These are phyloP conservation scores for Hamamelis virginiana DNA, from an alignment of 164 flowering plant species.

Conservation along the genomic window DNA sequence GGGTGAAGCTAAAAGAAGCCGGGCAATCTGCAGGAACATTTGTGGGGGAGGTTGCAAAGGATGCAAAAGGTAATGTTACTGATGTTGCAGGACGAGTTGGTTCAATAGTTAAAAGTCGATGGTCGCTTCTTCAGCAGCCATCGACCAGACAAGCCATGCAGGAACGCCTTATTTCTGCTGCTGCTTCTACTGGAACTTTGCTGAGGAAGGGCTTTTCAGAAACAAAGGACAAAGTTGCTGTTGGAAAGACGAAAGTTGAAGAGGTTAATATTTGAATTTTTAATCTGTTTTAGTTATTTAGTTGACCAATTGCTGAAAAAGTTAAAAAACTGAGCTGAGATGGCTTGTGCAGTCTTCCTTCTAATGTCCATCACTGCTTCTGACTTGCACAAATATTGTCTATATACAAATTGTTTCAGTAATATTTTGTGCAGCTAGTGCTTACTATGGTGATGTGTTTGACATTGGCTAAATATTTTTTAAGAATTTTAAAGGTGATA, in stretches of 20 bases:
- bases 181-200: constrained; percentile 73
- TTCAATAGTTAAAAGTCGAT: constrained; percentile 66
- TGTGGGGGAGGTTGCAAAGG: constrained; percentile 76
- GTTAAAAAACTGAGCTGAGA: no score
- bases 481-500: no score
- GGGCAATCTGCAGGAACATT: constrained; percentile 74
- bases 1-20: constrained; percentile 80
- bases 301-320: no score
- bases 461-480: no score
- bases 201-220: constrained; percentile 74
- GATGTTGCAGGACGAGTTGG: constrained; percentile 81
- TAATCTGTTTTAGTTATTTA: no score
- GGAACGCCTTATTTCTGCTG: constrained; percentile 73
- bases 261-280: constrained; percentile 49
- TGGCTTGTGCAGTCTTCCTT: no score
- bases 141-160: constrained; percentile 74
- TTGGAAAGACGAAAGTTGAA: constrained; percentile 88
- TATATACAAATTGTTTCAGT: no score
- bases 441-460: no score
- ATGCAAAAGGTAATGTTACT: constrained; percentile 74
- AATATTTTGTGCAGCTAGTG: no score
- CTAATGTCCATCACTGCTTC: no score
- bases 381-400: no score
- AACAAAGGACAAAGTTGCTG: constrained; percentile 80
- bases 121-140: constrained; percentile 78